These are phyloP conservation scores for Bryopsis sp. DNA, from an alignment of 139 green algal species.

Conservation along the genomic window DNA sequence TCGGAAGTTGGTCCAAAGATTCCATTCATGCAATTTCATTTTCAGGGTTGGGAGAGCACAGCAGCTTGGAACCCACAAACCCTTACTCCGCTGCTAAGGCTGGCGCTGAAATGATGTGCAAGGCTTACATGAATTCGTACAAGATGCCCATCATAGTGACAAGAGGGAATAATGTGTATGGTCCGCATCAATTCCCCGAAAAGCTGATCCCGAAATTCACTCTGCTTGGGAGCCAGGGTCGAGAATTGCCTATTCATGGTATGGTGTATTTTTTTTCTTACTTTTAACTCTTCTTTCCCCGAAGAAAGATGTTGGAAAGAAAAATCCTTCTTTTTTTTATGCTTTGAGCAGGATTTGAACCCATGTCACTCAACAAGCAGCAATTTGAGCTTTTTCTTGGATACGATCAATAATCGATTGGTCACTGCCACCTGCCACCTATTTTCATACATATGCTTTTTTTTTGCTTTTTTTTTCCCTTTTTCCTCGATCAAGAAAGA, in stretches of 20 bases:
- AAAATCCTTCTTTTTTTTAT: too few relatives aligned
- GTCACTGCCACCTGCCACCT: too few relatives aligned
- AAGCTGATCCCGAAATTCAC: constrained; percentile 87
- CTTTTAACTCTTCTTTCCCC: neutral
- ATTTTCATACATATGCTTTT: too few relatives aligned
- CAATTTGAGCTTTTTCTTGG: too few relatives aligned
- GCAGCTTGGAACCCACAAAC: constrained; percentile 89
- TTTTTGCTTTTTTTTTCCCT: too few relatives aligned
- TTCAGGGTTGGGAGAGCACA: constrained; percentile 64
- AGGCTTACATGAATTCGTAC: constrained; percentile 75
- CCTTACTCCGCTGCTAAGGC: constrained; percentile 97
- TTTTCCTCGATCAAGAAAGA: too few relatives aligned
- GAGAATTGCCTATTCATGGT: constrained; percentile 63
- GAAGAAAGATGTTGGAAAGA: too few relatives aligned
- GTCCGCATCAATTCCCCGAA: constrained; percentile 79
- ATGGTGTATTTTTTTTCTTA: neutral
- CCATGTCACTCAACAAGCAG: too few relatives aligned
- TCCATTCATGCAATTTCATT: constrained; percentile 1
- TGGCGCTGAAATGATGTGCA: constrained; percentile 96
- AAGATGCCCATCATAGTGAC: constrained; percentile 89
- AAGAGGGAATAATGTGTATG: constrained; percentile 98
- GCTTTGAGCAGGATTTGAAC: too few relatives aligned
- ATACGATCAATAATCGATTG: too few relatives aligned
- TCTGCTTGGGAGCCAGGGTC: constrained; percentile 52
- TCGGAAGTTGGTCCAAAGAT: too few relatives aligned